Base-by-base conservation (phyloP, 257 asterid species). In the Solanum corneliomulleri region DNA sequence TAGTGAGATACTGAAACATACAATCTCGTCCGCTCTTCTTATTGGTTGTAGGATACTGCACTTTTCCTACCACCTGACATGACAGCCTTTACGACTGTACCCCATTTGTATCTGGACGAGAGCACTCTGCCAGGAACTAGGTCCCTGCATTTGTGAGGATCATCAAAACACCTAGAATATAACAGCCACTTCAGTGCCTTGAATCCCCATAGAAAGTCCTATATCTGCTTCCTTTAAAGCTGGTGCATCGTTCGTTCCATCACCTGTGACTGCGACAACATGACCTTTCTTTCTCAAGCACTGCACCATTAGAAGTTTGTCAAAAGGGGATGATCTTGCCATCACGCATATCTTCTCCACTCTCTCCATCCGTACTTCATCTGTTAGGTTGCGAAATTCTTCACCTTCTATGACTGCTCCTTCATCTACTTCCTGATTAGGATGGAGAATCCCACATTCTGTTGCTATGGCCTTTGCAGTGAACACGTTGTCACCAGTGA, bases 311-410 rank as follows among this genome's bases (percentile, higher is more conserved):
- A 95, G 56, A 20, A 92, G 96, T 88, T 95, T 93, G 93, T 95
- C 98, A 35, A 87, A 88, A 25, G 99, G 98, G 4, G 98, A 96
- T 2, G 98, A 95, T 72, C 97, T 91, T 3, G 96, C 98, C 98
- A 95, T 92, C 6, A 93, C 98, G 0, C 88, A 44, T 18, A 94
- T 94, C n/a, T 87, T 88, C 1, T 92, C 96, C 2, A 94, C 94
- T 87, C 86, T 94, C 83, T 86, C 88, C 95, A 94, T 90, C 5
- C 96, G 83, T 41, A 92, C 96, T 66, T 92, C 94, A 1, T 91
- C 94, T 0, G 96, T 87, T 88, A 89, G 92, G 91, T 75, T 92
- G 9, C 95, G 93, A 29, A 96, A 96, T 60, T 91, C 94, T 4
- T 31, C 89, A 23, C 98, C 98, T 90, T 94, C 97, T 2, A 96